Evolutionary conservation across 768 basidiomycete species (phyloP), one percentile per base, ranked within the genome.

Genomic region (Lactarius deliciosus): DNA sequence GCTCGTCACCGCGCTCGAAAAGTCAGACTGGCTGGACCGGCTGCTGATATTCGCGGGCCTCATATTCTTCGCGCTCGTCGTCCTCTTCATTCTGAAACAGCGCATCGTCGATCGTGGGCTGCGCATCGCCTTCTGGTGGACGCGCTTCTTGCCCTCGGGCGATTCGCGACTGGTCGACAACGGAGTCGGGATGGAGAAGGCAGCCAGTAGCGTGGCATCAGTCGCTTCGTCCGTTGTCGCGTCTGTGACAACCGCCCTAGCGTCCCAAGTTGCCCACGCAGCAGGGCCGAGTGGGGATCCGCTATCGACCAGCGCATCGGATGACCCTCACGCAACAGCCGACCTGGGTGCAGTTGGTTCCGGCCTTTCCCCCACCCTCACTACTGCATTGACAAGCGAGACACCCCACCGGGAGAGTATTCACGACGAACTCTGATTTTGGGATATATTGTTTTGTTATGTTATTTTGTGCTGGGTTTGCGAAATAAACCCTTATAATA

Each of bases 1-100:
- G 32, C 85, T 99, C 68, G 87, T 98, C 70, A 91, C 89, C 16
- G 86, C 89, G 0, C 86, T 99, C 57, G 92, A 97, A 77, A 89
- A 89, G 66, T 85, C 94, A 18, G 96, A 98, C 80, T 89, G 91
- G 86, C 80, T 96, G 22, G 97, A 99, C 79, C 89, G 96, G 7
- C 75, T 97, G 34, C 79, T 98, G 68, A 89, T 99, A 71, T 78
- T 94, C 63, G 81, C 86, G 2, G 92, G 86, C 0, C 85, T 98
- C 41, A 74, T 81, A 13, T 92, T 98, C 76, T 99, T 99, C 79
- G 68, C 87, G 65, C 84, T 95, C 20, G 89, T 92, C 36, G 87
- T 94, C 8, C 82, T 89, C 30, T 96, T 92, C 72, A 90, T 99
- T 70, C 73, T 98, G 72, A 94, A 97, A 77, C 88, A 95, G 64